Evolutionary conservation across 805 yeast species (phyloP).

Genomic region (Schizosaccharomyces japonicus): DNA sequence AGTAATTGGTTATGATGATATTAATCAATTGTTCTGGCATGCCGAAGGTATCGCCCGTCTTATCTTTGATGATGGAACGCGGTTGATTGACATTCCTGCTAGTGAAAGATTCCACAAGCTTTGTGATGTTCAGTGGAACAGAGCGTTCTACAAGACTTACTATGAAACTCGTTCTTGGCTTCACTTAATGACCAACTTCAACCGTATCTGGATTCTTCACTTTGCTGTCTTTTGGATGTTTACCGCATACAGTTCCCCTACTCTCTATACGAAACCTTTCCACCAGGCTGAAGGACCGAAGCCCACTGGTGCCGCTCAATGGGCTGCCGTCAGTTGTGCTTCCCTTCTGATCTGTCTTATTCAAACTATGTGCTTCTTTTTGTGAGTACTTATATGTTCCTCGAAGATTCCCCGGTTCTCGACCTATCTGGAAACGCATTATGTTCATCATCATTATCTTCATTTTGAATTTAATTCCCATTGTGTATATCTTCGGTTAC

Average conservation of each 20-base stretch:
- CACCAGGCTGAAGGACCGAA: slow-evolving; percentile 58
- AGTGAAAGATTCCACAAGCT: slow-evolving; percentile 73
- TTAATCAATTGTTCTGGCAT: slow-evolving; percentile 96
- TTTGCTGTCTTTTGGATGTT: slow-evolving; percentile 83
- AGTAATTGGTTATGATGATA: slow-evolving; percentile 74
- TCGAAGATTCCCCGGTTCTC: slow-evolving; percentile 97
- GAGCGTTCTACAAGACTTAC: slow-evolving; percentile 86
- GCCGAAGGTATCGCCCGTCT: slow-evolving; percentile 95
- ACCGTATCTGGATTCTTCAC: slow-evolving; percentile 95
- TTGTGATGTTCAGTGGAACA: slow-evolving; percentile 80
- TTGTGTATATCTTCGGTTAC: slow-evolving; percentile 63
- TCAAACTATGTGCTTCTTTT: slow-evolving; percentile 66
- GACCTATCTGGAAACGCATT: slow-evolving; percentile 74
- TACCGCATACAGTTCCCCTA: slow-evolving; percentile 75
- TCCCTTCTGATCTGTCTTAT: slow-evolving; percentile 66
- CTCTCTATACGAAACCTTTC: slow-evolving; percentile 70
- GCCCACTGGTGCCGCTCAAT: slow-evolving; percentile 73
- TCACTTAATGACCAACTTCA: slow-evolving; percentile 81
- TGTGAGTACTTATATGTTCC: slow-evolving; percentile 94
- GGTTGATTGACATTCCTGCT: slow-evolving; percentile 70
- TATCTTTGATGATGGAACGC: slow-evolving; percentile 71
- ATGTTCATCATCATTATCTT: slow-evolving; percentile 46
- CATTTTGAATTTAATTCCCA: slow-evolving; percentile 57
- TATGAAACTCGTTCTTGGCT: slow-evolving; percentile 94
- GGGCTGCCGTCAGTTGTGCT: slow-evolving; percentile 85